These are phyloP conservation scores for Kodamaea hsintzibuensis DNA, from an alignment of 805 yeast species.

Conservation along the genomic window DNA sequence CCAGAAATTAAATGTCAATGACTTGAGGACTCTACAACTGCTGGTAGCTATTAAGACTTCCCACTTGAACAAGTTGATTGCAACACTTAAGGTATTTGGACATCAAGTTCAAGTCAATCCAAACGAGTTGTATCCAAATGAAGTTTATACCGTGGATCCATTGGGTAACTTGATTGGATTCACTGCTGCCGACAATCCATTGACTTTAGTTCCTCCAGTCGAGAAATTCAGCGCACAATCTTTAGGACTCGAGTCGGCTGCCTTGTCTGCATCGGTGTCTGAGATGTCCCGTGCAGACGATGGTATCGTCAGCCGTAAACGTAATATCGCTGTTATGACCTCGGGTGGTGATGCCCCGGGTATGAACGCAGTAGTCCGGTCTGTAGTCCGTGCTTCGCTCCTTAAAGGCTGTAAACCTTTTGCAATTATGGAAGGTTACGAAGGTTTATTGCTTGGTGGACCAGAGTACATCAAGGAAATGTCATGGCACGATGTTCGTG, in stretches of 20 bases:
- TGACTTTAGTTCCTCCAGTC: slow-evolving; percentile 49
- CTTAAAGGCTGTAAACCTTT: slow-evolving; percentile 84
- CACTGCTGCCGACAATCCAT: slow-evolving; percentile 59
- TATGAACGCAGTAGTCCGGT: slow-evolving; percentile 95
- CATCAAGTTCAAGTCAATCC: slow-evolving; percentile 62
- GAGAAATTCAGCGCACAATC: slow-evolving; percentile 27
- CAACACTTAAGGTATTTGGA: slow-evolving; percentile 28
- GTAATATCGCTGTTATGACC: slow-evolving; percentile 91
- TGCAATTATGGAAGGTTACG: slow-evolving; percentile 93
- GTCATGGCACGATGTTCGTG: slow-evolving; percentile 94
- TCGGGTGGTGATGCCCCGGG: slow-evolving; percentile 99
- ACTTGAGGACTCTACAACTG: slow-evolving; percentile 51
- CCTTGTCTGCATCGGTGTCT: slow-evolving; percentile 18
- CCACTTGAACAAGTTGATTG: slow-evolving; percentile 40
- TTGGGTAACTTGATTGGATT: slow-evolving; percentile 82
- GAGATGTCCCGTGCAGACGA: slow-evolving; percentile 19
- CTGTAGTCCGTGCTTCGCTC: slow-evolving; percentile 92
- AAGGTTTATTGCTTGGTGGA: slow-evolving; percentile 90
- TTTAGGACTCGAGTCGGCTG: slow-evolving; percentile 19
- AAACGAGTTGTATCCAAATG: slow-evolving; percentile 70
- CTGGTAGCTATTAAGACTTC: slow-evolving; percentile 49
- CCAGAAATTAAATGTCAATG: slow-evolving; percentile 27
- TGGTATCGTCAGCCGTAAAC: slow-evolving; percentile 19
- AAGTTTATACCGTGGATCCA: slow-evolving; percentile 79
- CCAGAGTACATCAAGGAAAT: slow-evolving; percentile 65